Evolutionary conservation across 1,139 yeast genomes (phyloP), one percentile per base, ranked within the genome.

Genomic region (Debaryomycetaceae sp.): DNA sequence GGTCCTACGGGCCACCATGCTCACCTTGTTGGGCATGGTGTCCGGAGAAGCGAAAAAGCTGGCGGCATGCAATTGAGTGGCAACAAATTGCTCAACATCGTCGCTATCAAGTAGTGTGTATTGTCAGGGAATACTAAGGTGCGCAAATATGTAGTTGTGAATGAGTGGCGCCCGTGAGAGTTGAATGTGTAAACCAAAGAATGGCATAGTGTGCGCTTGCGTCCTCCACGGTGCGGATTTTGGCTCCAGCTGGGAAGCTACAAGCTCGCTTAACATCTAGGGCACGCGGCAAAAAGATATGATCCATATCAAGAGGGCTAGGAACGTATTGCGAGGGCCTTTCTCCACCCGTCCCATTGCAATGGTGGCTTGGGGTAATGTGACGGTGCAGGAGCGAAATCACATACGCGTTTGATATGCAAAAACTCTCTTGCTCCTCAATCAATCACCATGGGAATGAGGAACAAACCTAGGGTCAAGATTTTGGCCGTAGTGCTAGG

Each of bases 1-100:
- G 12, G 28, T 55, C 58, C 15, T 55, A 32, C 52, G 51, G 4
- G 42, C 32, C 6, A 42, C 30, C 45, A 54, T 47, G 11, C 29
- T 37, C 12, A 52, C 48, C 34, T 54, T 52, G 30, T 54, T 49
- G 4, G 58, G 61, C 57, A 53, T 51, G 8, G 61, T 52, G 9
- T 53, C 51, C 4, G 56, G 59, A 22, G 55, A 42, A 4, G 58
- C 61, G 10, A 48, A 39, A 25, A 47, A 42, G 10, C 44, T 36
- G 1, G 37, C 31, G 13, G 37, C 39, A 3, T 38, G 24, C 13
- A 46, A 35, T 12, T 30, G 22, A 20, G 41, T 25, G 13, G n/a
- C 13, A 27, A 45, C 38, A 31, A 53, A 48, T n/a, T 25, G 39
- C 5, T 23, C 34, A 25, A 44, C 37, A 25, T 49, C 44, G 12